Conservation (phyloP, 1,284 basidiomycete genomes). For the Trametes versicolor region DNA sequence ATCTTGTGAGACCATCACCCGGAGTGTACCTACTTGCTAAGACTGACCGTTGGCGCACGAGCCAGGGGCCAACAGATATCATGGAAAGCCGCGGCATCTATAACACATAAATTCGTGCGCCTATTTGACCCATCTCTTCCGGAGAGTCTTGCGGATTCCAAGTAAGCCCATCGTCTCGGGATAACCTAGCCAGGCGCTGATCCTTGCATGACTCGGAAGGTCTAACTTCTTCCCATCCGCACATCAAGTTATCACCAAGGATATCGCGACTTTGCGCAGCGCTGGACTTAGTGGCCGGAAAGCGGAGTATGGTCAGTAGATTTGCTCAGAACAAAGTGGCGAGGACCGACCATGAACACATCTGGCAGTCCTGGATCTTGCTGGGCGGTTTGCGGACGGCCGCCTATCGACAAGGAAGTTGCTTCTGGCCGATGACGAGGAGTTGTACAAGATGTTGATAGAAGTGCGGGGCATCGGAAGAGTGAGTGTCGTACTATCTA, state of each 20-base stretch:
- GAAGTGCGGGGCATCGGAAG: conserved; percentile 85
- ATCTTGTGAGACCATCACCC: conserved; percentile 55
- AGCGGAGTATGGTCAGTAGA: conserved; percentile 80
- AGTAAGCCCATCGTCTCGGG: conserved; percentile 41
- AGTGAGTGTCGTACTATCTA: conserved; percentile 57
- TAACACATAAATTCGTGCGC: conserved; percentile 84
- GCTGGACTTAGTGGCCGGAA: conserved; percentile 86
- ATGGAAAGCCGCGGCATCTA: conserved; percentile 89
- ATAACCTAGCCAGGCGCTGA: no score
- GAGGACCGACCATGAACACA: not conserved
- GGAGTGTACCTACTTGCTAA: no score
- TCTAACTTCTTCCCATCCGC: conserved; percentile 74
- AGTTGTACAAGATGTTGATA: conserved; percentile 78
- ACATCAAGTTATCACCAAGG: conserved; percentile 68
- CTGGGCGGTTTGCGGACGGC: conserved; percentile 81
- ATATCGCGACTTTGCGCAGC: conserved; percentile 65
- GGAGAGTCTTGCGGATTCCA: conserved; percentile 64
- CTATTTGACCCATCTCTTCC: conserved; percentile 79
- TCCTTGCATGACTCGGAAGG: conserved; percentile 20
- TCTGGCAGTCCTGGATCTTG: conserved; percentile 76
- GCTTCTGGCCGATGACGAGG: conserved; percentile 75
- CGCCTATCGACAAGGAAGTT: conserved; percentile 79
- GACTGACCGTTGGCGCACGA: not conserved
- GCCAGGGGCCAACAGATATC: conserved; percentile 88
- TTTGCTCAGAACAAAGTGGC: not conserved